Percentiles rank a stretch among this genome's conserved stretches.
These are phyloP conservation scores for Cydonia oblonga DNA, from an alignment of 331 rosid genomes.

Conservation along the genomic window DNA sequence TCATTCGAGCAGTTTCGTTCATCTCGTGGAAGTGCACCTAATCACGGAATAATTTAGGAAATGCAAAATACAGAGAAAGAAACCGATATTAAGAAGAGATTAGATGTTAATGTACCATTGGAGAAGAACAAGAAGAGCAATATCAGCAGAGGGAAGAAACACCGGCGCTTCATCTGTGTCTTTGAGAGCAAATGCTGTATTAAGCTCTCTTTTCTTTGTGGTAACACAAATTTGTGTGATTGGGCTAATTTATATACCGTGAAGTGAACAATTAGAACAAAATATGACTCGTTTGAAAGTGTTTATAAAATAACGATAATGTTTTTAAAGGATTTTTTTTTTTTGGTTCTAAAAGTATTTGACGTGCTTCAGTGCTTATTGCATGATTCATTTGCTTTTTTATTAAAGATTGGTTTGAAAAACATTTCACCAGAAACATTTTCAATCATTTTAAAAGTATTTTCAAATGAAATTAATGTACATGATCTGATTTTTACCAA, in stretches of 20 bases:
- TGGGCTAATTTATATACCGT: too few species aligned
- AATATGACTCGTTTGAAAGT: too few species aligned
- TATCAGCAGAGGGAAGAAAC: neutral
- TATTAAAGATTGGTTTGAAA: too few species aligned
- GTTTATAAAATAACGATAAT: too few species aligned
- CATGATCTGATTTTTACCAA: too few species aligned
- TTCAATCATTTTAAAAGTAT: accelerated
- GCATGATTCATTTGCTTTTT: too few species aligned
- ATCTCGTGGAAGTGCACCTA: neutral
- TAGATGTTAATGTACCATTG: neutral
- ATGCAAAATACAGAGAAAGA: neutral
- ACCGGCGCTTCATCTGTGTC: neutral
- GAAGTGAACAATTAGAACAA: too few species aligned
- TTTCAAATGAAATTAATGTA: too few species aligned
- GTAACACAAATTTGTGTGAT: neutral
- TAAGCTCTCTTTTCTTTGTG: neutral
- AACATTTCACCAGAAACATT: accelerated
- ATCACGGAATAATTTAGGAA: neutral
- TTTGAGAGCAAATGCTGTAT: neutral
- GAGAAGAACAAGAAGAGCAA: neutral
- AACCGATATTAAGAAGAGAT: neutral
- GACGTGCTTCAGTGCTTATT: too few species aligned
- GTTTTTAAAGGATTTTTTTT: too few species aligned
- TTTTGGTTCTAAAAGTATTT: too few species aligned
- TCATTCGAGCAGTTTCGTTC: neutral